These are phyloP conservation scores for Phlegmacium glaucopus DNA, from an alignment of 768 basidiomycete species.

Conservation along the genomic window DNA sequence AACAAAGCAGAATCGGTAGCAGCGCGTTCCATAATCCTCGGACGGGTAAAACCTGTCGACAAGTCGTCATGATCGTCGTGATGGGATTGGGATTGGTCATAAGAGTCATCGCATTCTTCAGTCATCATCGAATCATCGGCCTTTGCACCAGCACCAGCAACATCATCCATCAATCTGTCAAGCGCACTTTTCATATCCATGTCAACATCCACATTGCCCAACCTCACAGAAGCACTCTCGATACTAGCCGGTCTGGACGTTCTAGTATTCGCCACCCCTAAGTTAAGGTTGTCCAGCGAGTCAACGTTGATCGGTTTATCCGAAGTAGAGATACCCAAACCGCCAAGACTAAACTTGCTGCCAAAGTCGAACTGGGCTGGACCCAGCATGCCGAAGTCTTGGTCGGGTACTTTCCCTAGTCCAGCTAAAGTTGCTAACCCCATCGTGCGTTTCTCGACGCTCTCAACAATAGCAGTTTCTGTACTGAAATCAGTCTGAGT, in stretches of 20 bases:
- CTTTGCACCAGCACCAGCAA: slow-evolving; percentile 40
- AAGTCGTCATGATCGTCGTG: slow-evolving; percentile 14
- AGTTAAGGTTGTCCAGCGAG: slow-evolving; percentile 1
- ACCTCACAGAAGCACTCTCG: slow-evolving; percentile 31
- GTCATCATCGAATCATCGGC: slow-evolving; percentile 41
- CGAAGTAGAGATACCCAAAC: slow-evolving; percentile 26
- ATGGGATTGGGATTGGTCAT: slow-evolving; percentile 24
- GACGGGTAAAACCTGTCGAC: slow-evolving; percentile 13
- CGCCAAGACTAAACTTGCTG: slow-evolving; percentile 41
- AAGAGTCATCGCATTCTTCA: slow-evolving; percentile 40
- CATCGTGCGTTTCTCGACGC: slow-evolving; percentile 38
- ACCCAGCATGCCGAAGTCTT: slow-evolving; percentile 30
- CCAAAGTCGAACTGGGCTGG: slow-evolving; percentile 41
- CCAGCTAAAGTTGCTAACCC: slow-evolving; percentile 15
- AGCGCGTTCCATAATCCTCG: slow-evolving; percentile 41
- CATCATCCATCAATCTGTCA: slow-evolving; percentile 71
- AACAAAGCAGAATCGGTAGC: slow-evolving; percentile 49
- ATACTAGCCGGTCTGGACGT: slow-evolving; percentile 14
- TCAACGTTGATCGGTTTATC: slow-evolving; percentile 9
- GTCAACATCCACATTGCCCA: slow-evolving; percentile 53
- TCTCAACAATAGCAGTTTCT: slow-evolving; percentile 48
- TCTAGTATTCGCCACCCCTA: background rate
- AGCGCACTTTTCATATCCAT: slow-evolving; percentile 74
- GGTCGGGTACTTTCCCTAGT: slow-evolving; percentile 17
- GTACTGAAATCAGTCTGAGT: slow-evolving; percentile 41